Evolutionary conservation across 192 early-diverging fungal species (phyloP).

Genomic region (Entomortierella beljakovae): DNA sequence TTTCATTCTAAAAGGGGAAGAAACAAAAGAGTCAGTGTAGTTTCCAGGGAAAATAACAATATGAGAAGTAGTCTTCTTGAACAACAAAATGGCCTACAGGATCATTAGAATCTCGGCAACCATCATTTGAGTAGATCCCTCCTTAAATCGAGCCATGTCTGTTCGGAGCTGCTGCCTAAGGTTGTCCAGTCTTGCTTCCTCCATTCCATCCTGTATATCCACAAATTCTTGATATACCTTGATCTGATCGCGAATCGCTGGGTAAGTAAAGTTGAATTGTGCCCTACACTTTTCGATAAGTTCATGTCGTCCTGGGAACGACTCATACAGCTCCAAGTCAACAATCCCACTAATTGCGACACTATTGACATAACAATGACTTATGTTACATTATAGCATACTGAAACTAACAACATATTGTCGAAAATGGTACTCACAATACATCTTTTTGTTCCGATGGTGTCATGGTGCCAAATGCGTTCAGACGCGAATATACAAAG

Average conservation of each 20-base stretch:
- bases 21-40: slow-evolving; percentile 6
- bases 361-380: slow-evolving; percentile 12
- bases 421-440: slow-evolving; percentile 19
- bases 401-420: slow-evolving; percentile 8
- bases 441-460: slow-evolving; percentile 26
- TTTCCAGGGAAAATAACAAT: slow-evolving; percentile 7
- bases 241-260: slow-evolving; percentile 15
- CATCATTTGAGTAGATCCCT: slow-evolving; percentile 26
- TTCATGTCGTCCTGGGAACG: slow-evolving; percentile 20
- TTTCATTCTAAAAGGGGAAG: slow-evolving; percentile 21
- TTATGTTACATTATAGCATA: background rate
- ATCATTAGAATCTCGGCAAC: slow-evolving; percentile 20
- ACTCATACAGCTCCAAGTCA: slow-evolving; percentile 11
- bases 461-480: slow-evolving; percentile 27
- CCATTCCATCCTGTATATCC: slow-evolving; percentile 14
- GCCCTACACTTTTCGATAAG: slow-evolving; percentile 17
- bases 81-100: slow-evolving; percentile 14
- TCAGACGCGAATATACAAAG: slow-evolving; percentile 23
- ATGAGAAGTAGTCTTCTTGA: too few relatives aligned
- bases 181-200: slow-evolving; percentile 16
- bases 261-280: slow-evolving; percentile 13
- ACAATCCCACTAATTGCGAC: slow-evolving; percentile 24
- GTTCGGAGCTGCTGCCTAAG: slow-evolving; percentile 12
- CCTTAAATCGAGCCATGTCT: slow-evolving; percentile 20
- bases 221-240: slow-evolving; percentile 13